Evolutionary conservation across 345 rosid species (phyloP).

Genomic region (Clausena lansium): DNA sequence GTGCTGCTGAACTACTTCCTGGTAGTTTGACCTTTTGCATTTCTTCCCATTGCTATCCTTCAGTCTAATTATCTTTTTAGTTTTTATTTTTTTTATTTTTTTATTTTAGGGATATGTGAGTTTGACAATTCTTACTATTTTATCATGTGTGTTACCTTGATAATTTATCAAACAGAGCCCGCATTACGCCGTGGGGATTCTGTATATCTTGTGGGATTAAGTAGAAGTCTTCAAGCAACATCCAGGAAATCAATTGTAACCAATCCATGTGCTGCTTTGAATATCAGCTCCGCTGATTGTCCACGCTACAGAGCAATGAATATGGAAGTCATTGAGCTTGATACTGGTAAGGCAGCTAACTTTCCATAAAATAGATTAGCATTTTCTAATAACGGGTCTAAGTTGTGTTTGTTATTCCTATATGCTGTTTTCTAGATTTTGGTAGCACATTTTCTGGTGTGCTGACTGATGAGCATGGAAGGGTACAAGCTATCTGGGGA

Average conservation of each 20-base stretch:
- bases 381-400: not conserved
- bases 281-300: constrained; percentile 84
- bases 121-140: not conserved
- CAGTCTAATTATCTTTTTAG: not conserved
- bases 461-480: constrained; percentile 82
- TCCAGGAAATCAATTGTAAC: constrained; percentile 88
- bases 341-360: constrained; percentile 59
- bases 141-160: constrained; percentile 1
- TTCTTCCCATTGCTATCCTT: not conserved
- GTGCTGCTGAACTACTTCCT: constrained; percentile 85
- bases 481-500: constrained; percentile 93
- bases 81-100: too few relatives aligned
- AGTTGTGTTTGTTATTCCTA: not conserved
- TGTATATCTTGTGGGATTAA: constrained; percentile 84
- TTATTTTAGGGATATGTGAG: not conserved
- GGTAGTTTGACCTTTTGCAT: constrained; percentile 46
- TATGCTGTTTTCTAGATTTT: constrained; percentile 56
- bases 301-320: constrained; percentile 95
- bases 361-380: constrained; percentile 8
- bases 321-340: constrained; percentile 94
- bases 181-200: constrained; percentile 87
- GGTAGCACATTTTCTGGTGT: constrained; percentile 96
- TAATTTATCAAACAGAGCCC: constrained; percentile 57
- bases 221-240: constrained; percentile 86
- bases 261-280: constrained; percentile 85